Evolutionary conservation across 208 protist genomes (phyloP).

Genomic region (Angomonas deanei): DNA sequence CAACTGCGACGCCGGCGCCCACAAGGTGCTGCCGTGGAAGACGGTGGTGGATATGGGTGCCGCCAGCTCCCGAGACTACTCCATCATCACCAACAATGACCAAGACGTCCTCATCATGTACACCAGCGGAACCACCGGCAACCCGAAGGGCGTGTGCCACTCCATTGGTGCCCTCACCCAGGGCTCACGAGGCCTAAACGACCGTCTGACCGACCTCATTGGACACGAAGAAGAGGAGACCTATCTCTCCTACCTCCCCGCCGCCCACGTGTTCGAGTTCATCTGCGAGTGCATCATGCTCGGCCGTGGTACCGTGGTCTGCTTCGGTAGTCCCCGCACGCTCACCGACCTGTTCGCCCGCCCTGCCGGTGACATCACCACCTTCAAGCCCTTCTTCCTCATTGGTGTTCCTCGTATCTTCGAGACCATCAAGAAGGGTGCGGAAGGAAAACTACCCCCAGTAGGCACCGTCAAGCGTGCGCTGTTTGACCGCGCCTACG

Average conservation of each 20-base stretch:
- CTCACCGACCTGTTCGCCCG: constrained; percentile 60
- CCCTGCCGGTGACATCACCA: constrained; percentile 68
- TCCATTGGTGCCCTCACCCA: constrained; percentile 49
- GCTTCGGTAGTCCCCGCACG: constrained; percentile 80
- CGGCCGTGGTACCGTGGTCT: constrained; percentile 45
- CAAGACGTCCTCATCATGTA: constrained; percentile 78
- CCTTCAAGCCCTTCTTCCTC: constrained; percentile 78
- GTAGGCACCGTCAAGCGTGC: constrained; percentile 51
- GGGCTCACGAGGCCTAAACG: constrained; percentile 22
- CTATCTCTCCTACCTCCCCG: constrained; percentile 87
- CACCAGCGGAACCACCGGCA: constrained; percentile 88
- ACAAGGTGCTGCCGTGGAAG: constrained; percentile 29
- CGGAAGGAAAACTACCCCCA: constrained; percentile 64
- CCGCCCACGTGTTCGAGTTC: constrained; percentile 92
- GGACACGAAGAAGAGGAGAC: constrained; percentile 36
- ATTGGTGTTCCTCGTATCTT: constrained; percentile 85
- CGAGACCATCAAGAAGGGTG: constrained; percentile 80
- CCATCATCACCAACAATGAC: constrained; percentile 35
- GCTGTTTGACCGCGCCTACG: constrained; percentile 74
- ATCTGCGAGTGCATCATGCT: constrained; percentile 59
- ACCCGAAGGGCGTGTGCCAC: constrained; percentile 89
- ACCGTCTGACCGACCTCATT: constrained; percentile 43
- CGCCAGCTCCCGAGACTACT: constrained; percentile 12
- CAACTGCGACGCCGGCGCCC: constrained; percentile 13
- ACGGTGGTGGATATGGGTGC: constrained; percentile 54